Conservation (phyloP, 2,329 filamentous ascomycete species). For the Acrodontium crateriforme region DNA sequence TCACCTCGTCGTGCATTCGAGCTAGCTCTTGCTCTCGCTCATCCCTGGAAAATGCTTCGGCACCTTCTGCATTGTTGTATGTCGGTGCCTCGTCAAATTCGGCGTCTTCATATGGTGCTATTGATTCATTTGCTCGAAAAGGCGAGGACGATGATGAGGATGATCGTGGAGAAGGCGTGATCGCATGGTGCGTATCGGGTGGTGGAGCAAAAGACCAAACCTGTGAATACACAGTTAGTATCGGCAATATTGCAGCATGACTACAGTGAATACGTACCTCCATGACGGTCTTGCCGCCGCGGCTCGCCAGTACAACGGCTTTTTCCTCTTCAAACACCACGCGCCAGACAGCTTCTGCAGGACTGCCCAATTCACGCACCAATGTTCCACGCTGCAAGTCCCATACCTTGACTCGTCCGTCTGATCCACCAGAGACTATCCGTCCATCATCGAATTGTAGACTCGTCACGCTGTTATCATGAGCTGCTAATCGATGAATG, state of each 20-base stretch:
- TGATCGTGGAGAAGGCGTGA: constrained; percentile 4
- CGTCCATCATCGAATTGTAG: constrained; percentile 92
- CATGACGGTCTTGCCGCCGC: constrained; percentile 82
- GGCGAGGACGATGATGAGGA: constrained; percentile 7
- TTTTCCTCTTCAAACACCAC: constrained; percentile 96
- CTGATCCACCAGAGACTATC: constrained; percentile 89
- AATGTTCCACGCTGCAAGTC: constrained; percentile 82
- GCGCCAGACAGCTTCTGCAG: constrained; percentile 91
- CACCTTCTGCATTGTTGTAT: constrained; percentile 6
- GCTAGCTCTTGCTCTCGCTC: constrained; percentile 2
- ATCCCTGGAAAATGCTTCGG: no score
- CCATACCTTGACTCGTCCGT: constrained; percentile 98
- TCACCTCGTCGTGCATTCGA: constrained; percentile 12
- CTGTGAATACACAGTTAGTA: constrained; percentile 30
- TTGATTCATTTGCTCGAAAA: constrained; percentile 5
- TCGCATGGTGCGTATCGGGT: constrained; percentile 33
- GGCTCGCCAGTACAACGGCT: constrained; percentile 85
- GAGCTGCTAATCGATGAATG: constrained; percentile 86
- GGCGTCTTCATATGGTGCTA: constrained; percentile 17
- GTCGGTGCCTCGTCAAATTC: constrained; percentile 14
- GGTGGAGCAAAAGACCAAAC: constrained; percentile 93
- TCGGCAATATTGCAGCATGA: background rate
- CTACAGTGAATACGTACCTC: constrained; percentile 48
- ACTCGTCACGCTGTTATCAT: constrained; percentile 97
- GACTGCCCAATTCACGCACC: constrained; percentile 79